Evolutionary conservation across 2,329 filamentous ascomycete species (phyloP), one percentile per base, ranked within the genome.

Genomic region (Penicillium sp.): DNA sequence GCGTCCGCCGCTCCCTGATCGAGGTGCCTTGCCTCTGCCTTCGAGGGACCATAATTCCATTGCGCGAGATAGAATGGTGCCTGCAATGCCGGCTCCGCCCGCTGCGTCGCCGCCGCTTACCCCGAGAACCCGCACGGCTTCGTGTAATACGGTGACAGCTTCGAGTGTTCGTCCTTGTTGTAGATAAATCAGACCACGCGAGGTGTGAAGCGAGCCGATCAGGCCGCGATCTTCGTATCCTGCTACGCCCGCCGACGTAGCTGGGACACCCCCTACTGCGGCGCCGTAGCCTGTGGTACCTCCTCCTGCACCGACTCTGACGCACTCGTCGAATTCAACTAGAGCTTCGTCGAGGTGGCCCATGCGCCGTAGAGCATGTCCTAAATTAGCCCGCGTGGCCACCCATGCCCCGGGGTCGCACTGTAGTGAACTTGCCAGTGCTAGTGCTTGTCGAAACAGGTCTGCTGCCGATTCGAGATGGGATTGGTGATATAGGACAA

Each of bases 401-500:
- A 96, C 77, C 86, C 90, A 95, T 1, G 93, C 89, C 48, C 85
- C 83, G 0, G 90, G 85, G 60, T 96, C 90, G 55, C 90, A 88
- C 60, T 91, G 87, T 60, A 95, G 91, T 38, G 93, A 87, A 3
- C 86, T 82, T 2, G 91, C 89, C 53, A 96, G 84, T 48, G 82
- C 78, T 18, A 99, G 82, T 0, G 94, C 90, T 60, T 86, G 83
- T 7, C 81, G 81, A 71, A 99, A 97, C 60, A 92, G 83, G 28
- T 84, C 81, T 9, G 90, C 84, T 0, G 94, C 91, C 23, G 89
- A 86, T 58, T 85, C 81, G 6, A 91, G 83, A 51, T 89, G 83
- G 63, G 90, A 86, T 69, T 97, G 91, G 70, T 97, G 91, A 68
- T 96, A 99, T 62, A 91, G 87, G n/a, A 97, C 91, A 3, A 97